A percentile compares a stretch with the other conserved stretches of the same genome.
These are phyloP conservation scores for Pythium dissotocum DNA, from an alignment of 352 stramenopile species.

Conservation along the genomic window DNA sequence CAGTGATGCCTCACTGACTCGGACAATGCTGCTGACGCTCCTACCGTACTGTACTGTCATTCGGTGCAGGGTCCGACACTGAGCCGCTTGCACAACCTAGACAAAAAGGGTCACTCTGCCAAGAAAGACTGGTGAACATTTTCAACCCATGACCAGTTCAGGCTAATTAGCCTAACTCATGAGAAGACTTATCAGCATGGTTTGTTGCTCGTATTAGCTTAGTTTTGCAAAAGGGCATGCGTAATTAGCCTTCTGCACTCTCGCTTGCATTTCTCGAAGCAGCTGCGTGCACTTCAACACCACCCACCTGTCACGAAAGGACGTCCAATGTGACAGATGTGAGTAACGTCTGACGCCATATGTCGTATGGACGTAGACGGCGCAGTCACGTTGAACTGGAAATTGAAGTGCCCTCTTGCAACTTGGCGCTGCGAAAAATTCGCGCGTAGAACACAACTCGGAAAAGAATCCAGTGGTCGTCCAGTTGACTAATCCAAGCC, in stretches of 20 bases:
- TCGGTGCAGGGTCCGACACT: too few relatives aligned
- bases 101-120: too few relatives aligned
- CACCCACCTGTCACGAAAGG: background rate
- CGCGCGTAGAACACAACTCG: background rate
- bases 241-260: background rate
- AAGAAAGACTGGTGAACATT: too few relatives aligned
- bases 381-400: background rate
- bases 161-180: too few relatives aligned
- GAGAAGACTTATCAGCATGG: too few relatives aligned
- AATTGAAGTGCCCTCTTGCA: slow-evolving; percentile 1
- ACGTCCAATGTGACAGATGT: slow-evolving; percentile 1
- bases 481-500: background rate
- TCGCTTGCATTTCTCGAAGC: background rate
- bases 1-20: too few relatives aligned
- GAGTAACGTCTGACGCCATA: background rate
- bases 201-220: too few relatives aligned
- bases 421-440: slow-evolving; percentile 1
- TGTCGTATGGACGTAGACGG: background rate
- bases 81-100: too few relatives aligned
- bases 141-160: too few relatives aligned
- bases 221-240: too few relatives aligned
- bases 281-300: slow-evolving; percentile 5
- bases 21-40: too few relatives aligned
- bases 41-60: too few relatives aligned
- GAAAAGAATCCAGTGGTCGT: slow-evolving; percentile 4